Evolutionary conservation across 176 grass and related monocot species (phyloP).

Genomic region (Pontederia crassipes): DNA sequence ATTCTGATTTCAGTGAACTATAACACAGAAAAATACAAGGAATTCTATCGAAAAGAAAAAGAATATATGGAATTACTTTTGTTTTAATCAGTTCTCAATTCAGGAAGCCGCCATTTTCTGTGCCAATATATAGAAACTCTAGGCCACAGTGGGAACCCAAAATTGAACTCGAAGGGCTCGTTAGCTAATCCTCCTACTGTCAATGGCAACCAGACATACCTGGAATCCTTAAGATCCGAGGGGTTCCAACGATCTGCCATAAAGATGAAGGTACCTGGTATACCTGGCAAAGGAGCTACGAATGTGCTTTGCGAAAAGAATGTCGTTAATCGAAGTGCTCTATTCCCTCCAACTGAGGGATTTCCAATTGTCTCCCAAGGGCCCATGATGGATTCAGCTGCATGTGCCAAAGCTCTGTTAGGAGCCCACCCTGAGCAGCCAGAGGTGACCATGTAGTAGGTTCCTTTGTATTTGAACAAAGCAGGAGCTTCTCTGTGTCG

Average conservation of each 20-base stretch:
- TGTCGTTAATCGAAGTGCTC: slow-evolving; percentile 59
- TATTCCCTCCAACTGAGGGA: slow-evolving; percentile 79
- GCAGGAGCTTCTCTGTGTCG: slow-evolving; percentile 79
- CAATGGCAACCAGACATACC: slow-evolving; percentile 84
- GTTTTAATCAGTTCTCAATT: slow-evolving; percentile 53
- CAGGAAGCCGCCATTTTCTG: slow-evolving; percentile 61
- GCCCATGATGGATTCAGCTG: slow-evolving; percentile 65
- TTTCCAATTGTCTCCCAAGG: slow-evolving; percentile 89
- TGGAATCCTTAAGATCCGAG: slow-evolving; percentile 58
- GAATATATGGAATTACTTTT: neutral
- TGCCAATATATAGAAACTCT: slow-evolving; percentile 96
- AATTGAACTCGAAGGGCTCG: slow-evolving; percentile 88
- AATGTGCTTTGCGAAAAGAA: slow-evolving; percentile 95
- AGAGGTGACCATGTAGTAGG: slow-evolving; percentile 97
- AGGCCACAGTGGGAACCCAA: slow-evolving; percentile 91
- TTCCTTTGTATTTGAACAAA: slow-evolving; percentile 67
- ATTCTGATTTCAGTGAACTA: neutral
- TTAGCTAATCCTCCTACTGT: slow-evolving; percentile 64
- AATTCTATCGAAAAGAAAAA: too few species aligned
- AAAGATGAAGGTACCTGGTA: slow-evolving; percentile 78
- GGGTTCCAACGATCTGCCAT: slow-evolving; percentile 99
- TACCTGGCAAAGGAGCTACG: slow-evolving; percentile 55
- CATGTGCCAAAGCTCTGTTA: slow-evolving; percentile 70
- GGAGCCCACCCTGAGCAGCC: slow-evolving; percentile 91
- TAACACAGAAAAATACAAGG: neutral